Evolutionary conservation across 495 filamentous ascomycete species (phyloP).

Genomic region (Lasiosphaeria miniovina): DNA sequence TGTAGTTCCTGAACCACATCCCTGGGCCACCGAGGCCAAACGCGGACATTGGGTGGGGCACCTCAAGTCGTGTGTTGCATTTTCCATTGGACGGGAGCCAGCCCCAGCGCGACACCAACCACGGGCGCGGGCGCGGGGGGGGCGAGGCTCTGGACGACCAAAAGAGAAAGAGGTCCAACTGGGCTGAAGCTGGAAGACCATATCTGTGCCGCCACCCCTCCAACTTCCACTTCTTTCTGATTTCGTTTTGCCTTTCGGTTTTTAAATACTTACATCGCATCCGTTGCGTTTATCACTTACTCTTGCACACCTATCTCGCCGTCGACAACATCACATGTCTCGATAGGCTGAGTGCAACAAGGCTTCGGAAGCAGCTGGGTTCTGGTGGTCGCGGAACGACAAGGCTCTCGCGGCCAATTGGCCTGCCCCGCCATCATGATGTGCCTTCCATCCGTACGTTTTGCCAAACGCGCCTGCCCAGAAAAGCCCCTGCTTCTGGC

Average conservation of each 20-base stretch:
- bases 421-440: background rate
- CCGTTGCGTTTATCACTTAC: too few species aligned
- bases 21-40: constrained; percentile 14
- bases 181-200: too few species aligned
- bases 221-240: too few species aligned
- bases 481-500: too few species aligned
- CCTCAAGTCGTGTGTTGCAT: background rate
- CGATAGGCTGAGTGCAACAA: too few species aligned
- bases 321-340: too few species aligned
- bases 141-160: background rate
- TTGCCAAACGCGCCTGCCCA: too few species aligned
- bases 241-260: too few species aligned
- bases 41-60: background rate
- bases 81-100: constrained; percentile 10
- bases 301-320: too few species aligned
- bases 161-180: background rate
- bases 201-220: too few species aligned
- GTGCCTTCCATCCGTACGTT: background rate
- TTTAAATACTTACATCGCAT: too few species aligned
- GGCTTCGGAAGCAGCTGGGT: background rate
- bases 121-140: background rate
- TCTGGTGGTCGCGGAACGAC: background rate
- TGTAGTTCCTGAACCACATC: constrained; percentile 18
- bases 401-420: background rate
- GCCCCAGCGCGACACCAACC: background rate